A percentile compares a stretch with the other conserved stretches of the same genome.
Evolutionary conservation across 768 basidiomycete genomes (phyloP).

Genomic region (Russula vinacea): DNA sequence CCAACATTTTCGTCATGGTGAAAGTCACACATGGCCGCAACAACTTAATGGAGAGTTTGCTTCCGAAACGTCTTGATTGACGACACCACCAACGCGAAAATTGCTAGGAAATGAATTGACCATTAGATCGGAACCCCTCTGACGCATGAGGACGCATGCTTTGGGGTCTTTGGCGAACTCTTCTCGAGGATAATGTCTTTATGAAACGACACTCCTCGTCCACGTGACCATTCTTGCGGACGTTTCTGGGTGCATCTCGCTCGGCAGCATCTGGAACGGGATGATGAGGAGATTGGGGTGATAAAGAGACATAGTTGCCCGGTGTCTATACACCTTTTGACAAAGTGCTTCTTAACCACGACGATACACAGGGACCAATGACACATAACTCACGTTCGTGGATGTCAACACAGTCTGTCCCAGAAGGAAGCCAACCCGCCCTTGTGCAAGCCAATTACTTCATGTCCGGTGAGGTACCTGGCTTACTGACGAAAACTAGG

Average conservation of each 20-base stretch:
- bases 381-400: slow-evolving; percentile 35
- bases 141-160: slow-evolving; percentile 22
- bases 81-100: slow-evolving; percentile 38
- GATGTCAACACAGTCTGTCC: slow-evolving; percentile 41
- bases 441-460: slow-evolving; percentile 42
- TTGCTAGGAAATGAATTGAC: slow-evolving; percentile 48
- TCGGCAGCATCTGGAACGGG: slow-evolving; percentile 41
- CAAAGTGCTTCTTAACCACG: not conserved
- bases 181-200: slow-evolving; percentile 24
- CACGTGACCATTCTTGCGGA: slow-evolving; percentile 30
- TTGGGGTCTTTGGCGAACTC: slow-evolving; percentile 23
- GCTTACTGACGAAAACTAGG: slow-evolving; percentile 40
- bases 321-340: slow-evolving; percentile 38
- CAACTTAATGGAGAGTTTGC: too few relatives aligned
- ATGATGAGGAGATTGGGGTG: slow-evolving; percentile 39
- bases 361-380: not conserved
- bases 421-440: slow-evolving; percentile 41
- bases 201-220: slow-evolving; percentile 32
- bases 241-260: slow-evolving; percentile 33
- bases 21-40: too few relatives aligned
- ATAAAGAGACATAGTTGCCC: slow-evolving; percentile 41
- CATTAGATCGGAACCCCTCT: slow-evolving; percentile 38
- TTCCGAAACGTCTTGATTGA: slow-evolving; percentile 41
- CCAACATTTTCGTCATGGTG: too few relatives aligned
- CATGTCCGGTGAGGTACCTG: slow-evolving; percentile 39